These are phyloP conservation scores for Phlebopus sp. DNA, from an alignment of 1,284 basidiomycete genomes.

Conservation along the genomic window DNA sequence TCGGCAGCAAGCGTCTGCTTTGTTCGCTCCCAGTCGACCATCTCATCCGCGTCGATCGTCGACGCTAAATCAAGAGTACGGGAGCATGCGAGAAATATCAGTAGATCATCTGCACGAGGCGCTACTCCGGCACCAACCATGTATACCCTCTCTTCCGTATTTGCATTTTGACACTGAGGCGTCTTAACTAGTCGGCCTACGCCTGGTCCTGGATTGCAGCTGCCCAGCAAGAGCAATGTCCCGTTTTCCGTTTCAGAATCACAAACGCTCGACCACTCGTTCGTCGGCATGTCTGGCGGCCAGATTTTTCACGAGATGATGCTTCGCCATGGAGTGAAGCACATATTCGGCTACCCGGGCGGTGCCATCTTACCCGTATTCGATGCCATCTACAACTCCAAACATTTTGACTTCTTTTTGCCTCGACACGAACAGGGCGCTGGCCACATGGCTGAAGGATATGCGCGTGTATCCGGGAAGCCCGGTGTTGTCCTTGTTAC, in stretches of 20 bases:
- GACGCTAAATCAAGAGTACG: conserved; percentile 72
- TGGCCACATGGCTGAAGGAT: conserved; percentile 98
- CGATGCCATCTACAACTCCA: conserved; percentile 97
- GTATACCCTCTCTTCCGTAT: conserved; percentile 33
- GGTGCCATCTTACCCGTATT: conserved; percentile 98
- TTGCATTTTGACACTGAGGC: conserved; percentile 9
- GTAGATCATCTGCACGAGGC: conserved; percentile 56
- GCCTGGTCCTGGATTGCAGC: conserved; percentile 63
- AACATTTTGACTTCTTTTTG: conserved; percentile 93
- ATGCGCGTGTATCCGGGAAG: conserved; percentile 95
- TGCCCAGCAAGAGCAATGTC: conserved; percentile 54
- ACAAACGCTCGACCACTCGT: conserved; percentile 66
- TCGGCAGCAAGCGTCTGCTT: conserved; percentile 37
- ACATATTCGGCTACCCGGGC: conserved; percentile 97
- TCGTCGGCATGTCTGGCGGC: conserved; percentile 93
- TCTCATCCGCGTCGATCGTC: conserved; percentile 49
- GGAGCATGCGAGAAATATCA: conserved; percentile 65
- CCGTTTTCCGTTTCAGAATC: conserved; percentile 44
- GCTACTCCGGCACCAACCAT: conserved; percentile 60
- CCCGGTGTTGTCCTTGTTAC: conserved; percentile 98
- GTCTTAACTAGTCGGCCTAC: conserved; percentile 52
- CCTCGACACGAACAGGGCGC: conserved; percentile 98
- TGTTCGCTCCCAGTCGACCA: conserved; percentile 53
- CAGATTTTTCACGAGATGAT: conserved; percentile 99
- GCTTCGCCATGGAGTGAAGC: conserved; percentile 94